Conservation (phyloP, 345 rosid genomes). For the Durio zibethinus region DNA sequence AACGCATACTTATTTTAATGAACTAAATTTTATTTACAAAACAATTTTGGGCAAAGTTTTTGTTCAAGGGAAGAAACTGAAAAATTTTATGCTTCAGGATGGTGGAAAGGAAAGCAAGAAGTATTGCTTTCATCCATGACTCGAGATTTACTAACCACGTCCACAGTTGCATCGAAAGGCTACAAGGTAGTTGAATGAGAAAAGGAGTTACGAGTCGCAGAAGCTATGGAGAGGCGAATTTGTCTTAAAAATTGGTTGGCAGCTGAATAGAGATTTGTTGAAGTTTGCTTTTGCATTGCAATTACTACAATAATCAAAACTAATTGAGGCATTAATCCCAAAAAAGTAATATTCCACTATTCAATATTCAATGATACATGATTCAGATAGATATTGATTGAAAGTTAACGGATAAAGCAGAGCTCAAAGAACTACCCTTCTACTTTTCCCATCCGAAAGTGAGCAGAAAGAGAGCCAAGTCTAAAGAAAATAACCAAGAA, state of each 20-base stretch:
- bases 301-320: not conserved
- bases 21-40: too few relatives aligned
- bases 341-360: not conserved
- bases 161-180: too few relatives aligned
- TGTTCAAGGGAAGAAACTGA: too few relatives aligned
- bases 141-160: too few relatives aligned
- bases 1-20: too few relatives aligned
- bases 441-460: not conserved
- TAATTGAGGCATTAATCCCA: not conserved
- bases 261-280: too few relatives aligned
- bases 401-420: not conserved
- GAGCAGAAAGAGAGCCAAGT: not conserved
- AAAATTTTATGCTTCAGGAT: too few relatives aligned
- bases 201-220: not conserved
- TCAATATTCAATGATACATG: not conserved
- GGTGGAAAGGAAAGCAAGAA: too few relatives aligned
- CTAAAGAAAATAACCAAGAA: slow-evolving; percentile 87
- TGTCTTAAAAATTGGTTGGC: not conserved
- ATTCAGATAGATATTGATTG: not conserved
- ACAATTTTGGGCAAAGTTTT: too few relatives aligned
- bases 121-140: too few relatives aligned
- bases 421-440: slow-evolving; percentile 1
- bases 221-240: not conserved
- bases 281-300: not conserved
- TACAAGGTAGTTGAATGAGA: too few relatives aligned